Evolutionary conservation across 2,329 filamentous ascomycete species (phyloP).

Genomic region (Rhynchosporium graminicola): DNA sequence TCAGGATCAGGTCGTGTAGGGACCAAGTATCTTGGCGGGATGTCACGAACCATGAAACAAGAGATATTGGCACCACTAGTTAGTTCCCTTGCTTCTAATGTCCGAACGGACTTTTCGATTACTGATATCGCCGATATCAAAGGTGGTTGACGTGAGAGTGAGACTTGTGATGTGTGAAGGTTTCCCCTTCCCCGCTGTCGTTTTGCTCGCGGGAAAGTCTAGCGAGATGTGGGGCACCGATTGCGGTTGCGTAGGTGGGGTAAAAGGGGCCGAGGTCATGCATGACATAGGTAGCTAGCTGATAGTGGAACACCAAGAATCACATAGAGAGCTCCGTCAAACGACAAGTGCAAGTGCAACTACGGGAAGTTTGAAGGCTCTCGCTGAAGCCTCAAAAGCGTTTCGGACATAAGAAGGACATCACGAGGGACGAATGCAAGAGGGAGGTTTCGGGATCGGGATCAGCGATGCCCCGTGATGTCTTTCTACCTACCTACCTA

Average conservation of each 20-base stretch:
- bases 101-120: slow-evolving; percentile 3
- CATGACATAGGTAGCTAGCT: not conserved
- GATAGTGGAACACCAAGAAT: slow-evolving; percentile 1
- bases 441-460: not conserved
- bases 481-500: not conserved
- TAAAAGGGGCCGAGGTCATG: slow-evolving; percentile 5
- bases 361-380: not conserved
- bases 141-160: not conserved
- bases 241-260: not conserved
- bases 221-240: slow-evolving; percentile 13
- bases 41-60: not conserved
- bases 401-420: not conserved
- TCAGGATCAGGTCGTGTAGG: not conserved
- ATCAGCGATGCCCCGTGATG: slow-evolving; percentile 12
- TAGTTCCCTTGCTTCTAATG: not conserved
- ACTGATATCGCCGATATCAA: slow-evolving; percentile 9
- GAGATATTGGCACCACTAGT: not conserved
- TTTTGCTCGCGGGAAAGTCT: slow-evolving; percentile 14
- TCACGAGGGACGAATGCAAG: not conserved
- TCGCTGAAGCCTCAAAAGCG: slow-evolving; percentile 1
- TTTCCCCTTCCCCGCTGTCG: not conserved
- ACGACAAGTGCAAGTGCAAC: not conserved
- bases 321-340: not conserved
- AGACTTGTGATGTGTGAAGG: not conserved
- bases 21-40: not conserved